These are phyloP conservation scores for Fusarium continuum DNA, from an alignment of 2,329 filamentous ascomycete genomes.

Conservation along the genomic window DNA sequence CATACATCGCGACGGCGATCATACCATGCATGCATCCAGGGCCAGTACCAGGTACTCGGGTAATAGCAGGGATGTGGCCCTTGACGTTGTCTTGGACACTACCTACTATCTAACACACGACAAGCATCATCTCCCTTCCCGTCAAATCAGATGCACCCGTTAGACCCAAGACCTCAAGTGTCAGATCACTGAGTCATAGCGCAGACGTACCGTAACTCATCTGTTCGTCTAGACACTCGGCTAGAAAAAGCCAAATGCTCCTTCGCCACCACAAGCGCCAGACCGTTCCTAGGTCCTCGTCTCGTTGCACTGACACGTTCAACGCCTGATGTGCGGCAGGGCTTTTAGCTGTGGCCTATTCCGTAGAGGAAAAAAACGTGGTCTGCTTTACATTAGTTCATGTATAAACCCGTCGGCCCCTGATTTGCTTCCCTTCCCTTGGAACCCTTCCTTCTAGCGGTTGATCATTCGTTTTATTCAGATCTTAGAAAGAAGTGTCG, in stretches of 20 bases:
- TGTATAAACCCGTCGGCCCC: constrained; percentile 9
- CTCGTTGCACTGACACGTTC: not conserved
- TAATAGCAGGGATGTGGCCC: not conserved
- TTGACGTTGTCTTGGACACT: not conserved
- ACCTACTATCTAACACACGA: not conserved
- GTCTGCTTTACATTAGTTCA: not conserved
- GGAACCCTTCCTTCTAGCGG: not conserved
- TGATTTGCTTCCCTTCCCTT: not conserved
- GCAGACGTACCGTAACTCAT: too few relatives aligned
- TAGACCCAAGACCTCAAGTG: too few relatives aligned
- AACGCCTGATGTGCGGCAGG: not conserved
- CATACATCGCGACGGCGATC: not conserved
- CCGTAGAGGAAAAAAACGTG: not conserved
- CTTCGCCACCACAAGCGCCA: constrained; percentile 2
- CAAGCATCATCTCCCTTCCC: not conserved
- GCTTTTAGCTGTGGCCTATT: not conserved
- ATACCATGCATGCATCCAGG: not conserved
- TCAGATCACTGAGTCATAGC: not conserved
- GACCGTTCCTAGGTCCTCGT: not conserved
- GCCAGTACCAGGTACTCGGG: not conserved
- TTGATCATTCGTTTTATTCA: not conserved
- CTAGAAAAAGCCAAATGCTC: not conserved
- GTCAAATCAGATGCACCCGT: not conserved
- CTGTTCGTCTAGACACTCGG: not conserved
- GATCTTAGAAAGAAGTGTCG: not conserved